phyloP scores from a whole-genome alignment of 345 rosid genomes.

The Eucalyptus cloeziana region DNA sequence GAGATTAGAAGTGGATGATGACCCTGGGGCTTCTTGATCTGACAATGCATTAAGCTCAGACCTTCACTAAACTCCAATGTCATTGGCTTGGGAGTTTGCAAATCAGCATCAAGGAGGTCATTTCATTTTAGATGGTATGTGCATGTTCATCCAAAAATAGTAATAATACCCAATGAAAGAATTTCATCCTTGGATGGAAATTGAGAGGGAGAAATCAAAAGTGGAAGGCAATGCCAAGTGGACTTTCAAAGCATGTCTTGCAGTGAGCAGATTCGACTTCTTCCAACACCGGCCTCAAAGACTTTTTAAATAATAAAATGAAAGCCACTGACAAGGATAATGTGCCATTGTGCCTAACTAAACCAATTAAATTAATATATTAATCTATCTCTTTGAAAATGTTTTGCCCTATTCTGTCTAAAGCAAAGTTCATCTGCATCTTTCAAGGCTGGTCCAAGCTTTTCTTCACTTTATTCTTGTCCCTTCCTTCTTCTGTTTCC shows the following conservation, averaged over 20 bases:
- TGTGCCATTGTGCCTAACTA: not conserved
- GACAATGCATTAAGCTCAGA: not conserved
- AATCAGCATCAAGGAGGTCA: not conserved
- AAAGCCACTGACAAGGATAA: not conserved
- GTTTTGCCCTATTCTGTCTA: not conserved
- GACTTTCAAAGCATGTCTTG: not conserved
- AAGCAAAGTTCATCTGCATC: not conserved
- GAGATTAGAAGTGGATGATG: not conserved
- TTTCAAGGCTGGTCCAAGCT: not conserved
- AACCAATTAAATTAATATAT: not conserved
- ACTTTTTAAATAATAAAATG: not conserved
- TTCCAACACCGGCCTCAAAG: not conserved
- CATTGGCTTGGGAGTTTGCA: not conserved
- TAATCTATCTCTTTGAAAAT: not conserved
- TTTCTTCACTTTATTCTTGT: not conserved
- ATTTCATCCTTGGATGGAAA: not conserved
- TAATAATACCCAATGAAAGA: not conserved
- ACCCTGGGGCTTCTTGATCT: not conserved
- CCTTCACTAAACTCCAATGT: not conserved
- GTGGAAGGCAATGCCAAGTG: not conserved
- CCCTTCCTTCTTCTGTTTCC: not conserved
- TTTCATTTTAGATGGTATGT: not conserved
- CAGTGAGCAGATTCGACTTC: not conserved
- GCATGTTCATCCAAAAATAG: not conserved
- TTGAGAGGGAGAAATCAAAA: not conserved